Base-by-base conservation (phyloP, 2,329 filamentous ascomycete species). In the Alternaria sp. region DNA sequence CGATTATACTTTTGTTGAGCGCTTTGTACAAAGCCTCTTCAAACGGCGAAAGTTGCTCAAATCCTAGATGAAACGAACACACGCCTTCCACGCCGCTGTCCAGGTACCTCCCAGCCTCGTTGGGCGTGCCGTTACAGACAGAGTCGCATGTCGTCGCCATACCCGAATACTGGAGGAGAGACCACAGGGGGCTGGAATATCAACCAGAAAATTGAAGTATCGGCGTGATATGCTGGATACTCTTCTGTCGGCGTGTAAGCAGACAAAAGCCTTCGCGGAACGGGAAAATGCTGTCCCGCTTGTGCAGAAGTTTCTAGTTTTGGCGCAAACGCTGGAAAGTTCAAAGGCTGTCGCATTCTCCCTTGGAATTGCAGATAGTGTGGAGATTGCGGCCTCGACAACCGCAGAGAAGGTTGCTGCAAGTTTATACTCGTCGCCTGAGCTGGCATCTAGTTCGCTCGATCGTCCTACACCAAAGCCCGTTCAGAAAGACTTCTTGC, bases 311-410 rank as follows among this genome's bases (percentile, higher is more conserved):
- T 59, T 62, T 20, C 12, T 59, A 6, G 46, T 14, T 46, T 18
- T 57, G 20, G 44, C 45, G 20, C 32, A 54, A 16, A 44, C 18
- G n/a, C 27, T 57, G 8, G 45, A 57, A 10, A 41, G 14, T 10
- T 55, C 46, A 6, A 59, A 61, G 30, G 58, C 51, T 28, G 20
- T 59, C 9, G 57, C 38, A 2, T 54, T 63, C 8, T 30, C 27
- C 12, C 28, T 54, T 30, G 51, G 40, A 22, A 27, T 10, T 6
- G 16, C 5, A 27, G 34, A 53, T 20, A 12, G 36, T 20, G 11
- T 28, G 12, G 28, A 50, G 27, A 34, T 30, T 11, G 12, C 7
- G 4, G 9, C 22, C 8, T 27, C 36, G 14, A 18, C n/a, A 22
- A 28, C 4, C 20, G 25, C 38, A 36, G 53, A 59, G 10, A n/a